Conservation (phyloP, 1,284 basidiomycete species). For the Apiotrichum gracile region DNA sequence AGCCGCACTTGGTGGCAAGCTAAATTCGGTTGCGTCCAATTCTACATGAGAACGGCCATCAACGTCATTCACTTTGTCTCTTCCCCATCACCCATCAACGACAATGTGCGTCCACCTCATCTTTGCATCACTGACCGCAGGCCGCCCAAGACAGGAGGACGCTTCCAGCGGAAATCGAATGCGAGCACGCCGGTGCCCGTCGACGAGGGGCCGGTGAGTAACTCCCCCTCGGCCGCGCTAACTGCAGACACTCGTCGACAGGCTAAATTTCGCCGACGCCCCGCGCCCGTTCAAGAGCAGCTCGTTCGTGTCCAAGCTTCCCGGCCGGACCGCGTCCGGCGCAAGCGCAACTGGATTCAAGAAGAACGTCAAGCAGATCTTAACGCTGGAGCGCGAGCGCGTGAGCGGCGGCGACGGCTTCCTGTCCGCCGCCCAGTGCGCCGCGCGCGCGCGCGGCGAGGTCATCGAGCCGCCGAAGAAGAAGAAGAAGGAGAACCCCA, state of each 20-base stretch:
- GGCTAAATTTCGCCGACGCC: constrained; percentile 36
- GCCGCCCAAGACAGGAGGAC: constrained; percentile 9
- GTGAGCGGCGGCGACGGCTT: constrained; percentile 41
- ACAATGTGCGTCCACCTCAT: constrained; percentile 1
- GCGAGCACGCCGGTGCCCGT: constrained; percentile 30
- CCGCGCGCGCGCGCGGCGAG: constrained; percentile 34
- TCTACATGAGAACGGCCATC: not conserved
- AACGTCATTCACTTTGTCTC: not conserved
- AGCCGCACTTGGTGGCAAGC: too few species aligned
- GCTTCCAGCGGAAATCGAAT: constrained; percentile 34
- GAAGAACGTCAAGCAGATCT: constrained; percentile 45
- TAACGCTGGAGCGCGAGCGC: constrained; percentile 42
- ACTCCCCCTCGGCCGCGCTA: not conserved
- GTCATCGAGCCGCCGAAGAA: constrained; percentile 35
- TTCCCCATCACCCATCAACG: not conserved
- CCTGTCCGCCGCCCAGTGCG: constrained; percentile 30
- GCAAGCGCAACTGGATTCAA: constrained; percentile 26
- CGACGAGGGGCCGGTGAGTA: constrained; percentile 19
- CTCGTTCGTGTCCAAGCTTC: constrained; percentile 30
- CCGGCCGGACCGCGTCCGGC: constrained; percentile 32
- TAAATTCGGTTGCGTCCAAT: too few species aligned
- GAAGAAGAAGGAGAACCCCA: constrained; percentile 31
- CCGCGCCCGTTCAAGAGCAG: constrained; percentile 43
- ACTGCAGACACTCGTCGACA: constrained; percentile 24
- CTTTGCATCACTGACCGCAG: constrained; percentile 2